phyloP scores from a whole-genome alignment of 1,284 basidiomycete genomes.

The Neotropicomus parvogracilis region DNA sequence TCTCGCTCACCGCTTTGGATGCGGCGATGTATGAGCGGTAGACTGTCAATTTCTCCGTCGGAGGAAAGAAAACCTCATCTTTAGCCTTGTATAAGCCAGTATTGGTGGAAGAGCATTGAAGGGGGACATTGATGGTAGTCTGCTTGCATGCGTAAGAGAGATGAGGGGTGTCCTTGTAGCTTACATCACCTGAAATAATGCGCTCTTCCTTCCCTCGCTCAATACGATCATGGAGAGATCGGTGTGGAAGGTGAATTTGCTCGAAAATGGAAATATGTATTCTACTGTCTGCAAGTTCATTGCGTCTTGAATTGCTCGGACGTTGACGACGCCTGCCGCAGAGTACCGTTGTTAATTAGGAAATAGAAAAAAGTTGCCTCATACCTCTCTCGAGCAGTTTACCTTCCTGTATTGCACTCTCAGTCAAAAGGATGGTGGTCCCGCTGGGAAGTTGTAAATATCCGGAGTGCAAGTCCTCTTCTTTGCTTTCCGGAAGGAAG shows the following conservation, averaged over 20 bases:
- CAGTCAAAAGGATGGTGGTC: slow-evolving; percentile 63
- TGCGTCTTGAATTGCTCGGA: slow-evolving; percentile 66
- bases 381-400: slow-evolving; percentile 59
- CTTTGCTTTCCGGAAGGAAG: slow-evolving; percentile 65
- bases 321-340: slow-evolving; percentile 59
- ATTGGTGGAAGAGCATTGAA: slow-evolving; percentile 31
- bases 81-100: slow-evolving; percentile 46
- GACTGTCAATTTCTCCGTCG: slow-evolving; percentile 41
- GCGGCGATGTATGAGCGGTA: slow-evolving; percentile 57
- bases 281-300: slow-evolving; percentile 68
- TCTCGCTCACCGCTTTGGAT: slow-evolving; percentile 44
- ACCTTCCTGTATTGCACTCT: slow-evolving; percentile 65
- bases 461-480: slow-evolving; percentile 74
- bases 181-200: slow-evolving; percentile 56
- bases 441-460: slow-evolving; percentile 69
- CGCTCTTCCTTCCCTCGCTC: slow-evolving; percentile 62
- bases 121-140: slow-evolving; percentile 53
- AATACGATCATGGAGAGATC: slow-evolving; percentile 67
- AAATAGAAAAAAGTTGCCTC: slow-evolving; percentile 8
- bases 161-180: background rate
- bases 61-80: slow-evolving; percentile 43
- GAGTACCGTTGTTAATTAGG: background rate
- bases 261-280: slow-evolving; percentile 76
- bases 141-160: slow-evolving; percentile 25
- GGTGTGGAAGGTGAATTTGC: slow-evolving; percentile 70